Conservation (phyloP, 1,284 basidiomycete genomes). For the Cutaneotrichosporon cavernicola region DNA sequence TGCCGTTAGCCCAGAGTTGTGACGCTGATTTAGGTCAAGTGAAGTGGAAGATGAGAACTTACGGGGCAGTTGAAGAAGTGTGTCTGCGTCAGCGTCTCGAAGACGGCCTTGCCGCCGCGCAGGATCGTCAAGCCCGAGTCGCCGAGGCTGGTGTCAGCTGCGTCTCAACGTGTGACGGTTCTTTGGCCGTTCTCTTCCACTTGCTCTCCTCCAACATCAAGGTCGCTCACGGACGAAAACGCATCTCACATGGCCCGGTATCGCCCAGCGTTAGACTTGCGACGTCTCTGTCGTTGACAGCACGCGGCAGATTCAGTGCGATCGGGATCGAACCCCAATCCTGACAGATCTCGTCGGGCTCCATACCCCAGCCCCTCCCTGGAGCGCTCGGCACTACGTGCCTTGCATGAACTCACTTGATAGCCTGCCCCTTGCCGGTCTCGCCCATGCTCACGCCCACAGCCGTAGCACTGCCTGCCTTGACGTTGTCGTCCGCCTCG, state of each 20-base stretch:
- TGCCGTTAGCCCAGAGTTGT: constrained; percentile 22
- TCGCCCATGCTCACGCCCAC: constrained; percentile 46
- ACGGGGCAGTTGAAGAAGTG: constrained; percentile 55
- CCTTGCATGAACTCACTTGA: constrained; percentile 51
- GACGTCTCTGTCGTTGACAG: too few species aligned
- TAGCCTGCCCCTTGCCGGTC: constrained; percentile 54
- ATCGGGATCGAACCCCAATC: too few species aligned
- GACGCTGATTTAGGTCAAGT: not conserved
- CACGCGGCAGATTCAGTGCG: not conserved
- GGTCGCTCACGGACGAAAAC: too few species aligned
- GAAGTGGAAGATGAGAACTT: constrained; percentile 19
- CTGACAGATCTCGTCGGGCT: too few species aligned
- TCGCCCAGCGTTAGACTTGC: too few species aligned
- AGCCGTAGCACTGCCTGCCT: constrained; percentile 56
- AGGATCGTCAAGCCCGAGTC: constrained; percentile 53
- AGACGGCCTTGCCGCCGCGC: constrained; percentile 41
- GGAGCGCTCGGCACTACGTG: not conserved
- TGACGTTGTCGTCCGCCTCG: constrained; percentile 52
- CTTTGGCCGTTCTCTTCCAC: not conserved
- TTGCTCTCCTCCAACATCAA: not conserved
- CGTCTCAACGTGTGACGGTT: not conserved
- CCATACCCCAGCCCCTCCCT: too few species aligned
- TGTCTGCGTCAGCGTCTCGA: constrained; percentile 45
- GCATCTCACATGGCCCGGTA: too few species aligned
- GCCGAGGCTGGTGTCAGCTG: constrained; percentile 42